Evolutionary conservation across 2,329 filamentous ascomycete species (phyloP).

Genomic region (Epichloe uncinata): DNA sequence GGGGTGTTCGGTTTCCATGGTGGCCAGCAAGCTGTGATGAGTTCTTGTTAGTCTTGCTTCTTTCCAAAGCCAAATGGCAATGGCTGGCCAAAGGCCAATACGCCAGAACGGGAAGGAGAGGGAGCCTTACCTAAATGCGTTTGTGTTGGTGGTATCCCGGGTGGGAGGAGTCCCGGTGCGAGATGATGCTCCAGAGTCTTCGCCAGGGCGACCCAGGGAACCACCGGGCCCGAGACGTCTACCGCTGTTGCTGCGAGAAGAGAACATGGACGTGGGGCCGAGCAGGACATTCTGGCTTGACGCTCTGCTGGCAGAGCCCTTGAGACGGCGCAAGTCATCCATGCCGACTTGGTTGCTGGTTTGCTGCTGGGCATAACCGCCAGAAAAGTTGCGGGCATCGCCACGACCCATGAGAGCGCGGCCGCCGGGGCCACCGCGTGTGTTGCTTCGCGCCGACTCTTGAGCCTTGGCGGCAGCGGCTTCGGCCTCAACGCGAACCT

Average conservation of each 20-base stretch:
- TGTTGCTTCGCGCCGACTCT: constrained; percentile 49
- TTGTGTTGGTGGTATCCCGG: constrained; percentile 49
- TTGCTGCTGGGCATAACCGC: constrained; percentile 55
- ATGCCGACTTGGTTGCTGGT: constrained; percentile 78
- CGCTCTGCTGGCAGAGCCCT: constrained; percentile 44
- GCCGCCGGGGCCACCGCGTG: constrained; percentile 51
- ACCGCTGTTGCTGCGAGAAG: constrained; percentile 81
- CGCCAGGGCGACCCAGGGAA: constrained; percentile 57
- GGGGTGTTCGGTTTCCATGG: constrained; percentile 48
- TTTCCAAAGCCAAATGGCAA: neutral
- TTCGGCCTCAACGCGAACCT: constrained; percentile 74
- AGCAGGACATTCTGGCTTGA: constrained; percentile 53
- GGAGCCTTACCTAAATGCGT: constrained; percentile 77
- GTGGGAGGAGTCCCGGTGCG: constrained; percentile 79
- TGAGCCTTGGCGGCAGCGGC: constrained; percentile 74
- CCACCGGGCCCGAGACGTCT: constrained; percentile 66
- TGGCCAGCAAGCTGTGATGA: constrained; percentile 38
- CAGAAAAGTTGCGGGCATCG: constrained; percentile 74
- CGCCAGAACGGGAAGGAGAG: neutral
- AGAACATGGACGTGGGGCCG: constrained; percentile 77
- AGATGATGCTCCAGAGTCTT: constrained; percentile 79
- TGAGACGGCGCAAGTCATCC: constrained; percentile 81
- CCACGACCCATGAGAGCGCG: constrained; percentile 67
- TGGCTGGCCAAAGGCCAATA: neutral
- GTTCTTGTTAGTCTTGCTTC: neutral